phyloP scores from a whole-genome alignment of 345 rosid genomes.

The Viola odorata region DNA sequence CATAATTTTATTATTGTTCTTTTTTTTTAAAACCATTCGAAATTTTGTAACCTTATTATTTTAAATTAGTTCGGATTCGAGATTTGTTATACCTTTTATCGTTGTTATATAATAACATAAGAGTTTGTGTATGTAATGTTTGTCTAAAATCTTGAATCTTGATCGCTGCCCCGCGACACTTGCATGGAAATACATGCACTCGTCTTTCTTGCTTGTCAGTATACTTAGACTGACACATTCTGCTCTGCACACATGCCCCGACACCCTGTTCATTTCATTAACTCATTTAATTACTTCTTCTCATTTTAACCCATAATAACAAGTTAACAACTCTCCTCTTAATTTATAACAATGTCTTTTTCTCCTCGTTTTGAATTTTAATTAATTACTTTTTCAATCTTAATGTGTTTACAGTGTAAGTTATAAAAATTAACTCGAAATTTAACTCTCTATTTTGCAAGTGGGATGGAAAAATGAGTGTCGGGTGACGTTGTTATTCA shows the following conservation, averaged over 20 bases:
- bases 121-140: slow-evolving; percentile 14
- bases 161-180: slow-evolving; percentile 27
- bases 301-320: not conserved
- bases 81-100: too few relatives aligned
- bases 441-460: too few relatives aligned
- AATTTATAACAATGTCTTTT: not conserved
- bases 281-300: slow-evolving; percentile 35
- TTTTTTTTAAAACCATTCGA: too few relatives aligned
- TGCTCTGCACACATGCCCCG: slow-evolving; percentile 31
- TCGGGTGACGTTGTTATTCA: too few relatives aligned
- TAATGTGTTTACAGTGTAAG: too few relatives aligned
- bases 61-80: too few relatives aligned
- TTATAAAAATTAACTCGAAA: too few relatives aligned
- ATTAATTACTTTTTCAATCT: too few relatives aligned
- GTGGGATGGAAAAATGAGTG: too few relatives aligned
- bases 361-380: not conserved
- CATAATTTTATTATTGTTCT: too few relatives aligned
- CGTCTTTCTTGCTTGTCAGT: slow-evolving; percentile 17
- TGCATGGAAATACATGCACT: slow-evolving; percentile 48
- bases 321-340: not conserved
- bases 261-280: slow-evolving; percentile 30
- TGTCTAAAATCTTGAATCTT: not conserved
- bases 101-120: too few relatives aligned
- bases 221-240: slow-evolving; percentile 20
- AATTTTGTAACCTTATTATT: too few relatives aligned